Percentiles rank a stretch among this genome's conserved stretches.
These are phyloP conservation scores for Kodamaea neixiangensis DNA, from an alignment of 805 yeast genomes.

Conservation along the genomic window DNA sequence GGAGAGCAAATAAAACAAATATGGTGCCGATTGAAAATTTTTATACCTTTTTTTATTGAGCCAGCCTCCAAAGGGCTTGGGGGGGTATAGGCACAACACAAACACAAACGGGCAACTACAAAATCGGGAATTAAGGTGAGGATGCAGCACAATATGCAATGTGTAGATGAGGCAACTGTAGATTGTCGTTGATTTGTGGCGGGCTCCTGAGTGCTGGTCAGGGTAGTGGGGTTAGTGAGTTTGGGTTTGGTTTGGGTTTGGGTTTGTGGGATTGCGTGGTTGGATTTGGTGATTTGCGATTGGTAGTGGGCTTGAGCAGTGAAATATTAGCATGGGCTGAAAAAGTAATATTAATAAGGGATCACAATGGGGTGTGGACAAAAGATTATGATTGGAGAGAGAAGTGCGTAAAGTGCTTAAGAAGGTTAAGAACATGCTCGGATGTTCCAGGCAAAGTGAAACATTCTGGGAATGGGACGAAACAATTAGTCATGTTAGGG, in stretches of 20 bases:
- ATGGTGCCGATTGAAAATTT: constrained; percentile 10
- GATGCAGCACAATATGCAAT: neutral
- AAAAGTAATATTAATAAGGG: too few species aligned
- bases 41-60: constrained; percentile 7
- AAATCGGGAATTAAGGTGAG: neutral
- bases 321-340: too few species aligned
- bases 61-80: constrained; percentile 4
- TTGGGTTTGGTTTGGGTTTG: neutral
- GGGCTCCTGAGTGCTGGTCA: neutral
- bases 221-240: neutral
- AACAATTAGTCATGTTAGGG: too few species aligned
- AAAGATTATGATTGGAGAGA: too few species aligned
- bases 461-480: too few species aligned
- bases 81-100: constrained; percentile 3
- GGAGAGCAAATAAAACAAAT: constrained; percentile 6
- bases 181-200: neutral
- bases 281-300: neutral
- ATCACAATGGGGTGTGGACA: too few species aligned
- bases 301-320: too few species aligned
- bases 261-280: too few species aligned
- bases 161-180: neutral
- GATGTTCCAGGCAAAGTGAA: too few species aligned
- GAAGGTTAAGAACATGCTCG: too few species aligned
- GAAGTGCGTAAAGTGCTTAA: too few species aligned
- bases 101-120: neutral